Base-by-base conservation (phyloP, 257 asterid species). In the Scutellaria baicalensis region DNA sequence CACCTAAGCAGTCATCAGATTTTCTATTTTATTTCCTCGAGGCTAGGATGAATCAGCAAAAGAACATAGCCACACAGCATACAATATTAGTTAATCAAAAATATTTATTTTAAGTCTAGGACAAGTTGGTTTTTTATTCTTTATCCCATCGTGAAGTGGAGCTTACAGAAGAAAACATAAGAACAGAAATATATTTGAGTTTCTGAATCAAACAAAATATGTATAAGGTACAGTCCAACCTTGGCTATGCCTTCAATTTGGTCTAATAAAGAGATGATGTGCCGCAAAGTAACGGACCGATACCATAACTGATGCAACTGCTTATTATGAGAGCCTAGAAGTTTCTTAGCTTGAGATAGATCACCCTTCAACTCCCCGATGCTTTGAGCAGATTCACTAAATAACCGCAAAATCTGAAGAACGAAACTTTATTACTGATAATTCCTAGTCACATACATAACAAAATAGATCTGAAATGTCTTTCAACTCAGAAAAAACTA, bases 221-320 rank as follows among this genome's bases (percentile, higher is more conserved):
- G 58, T 61, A 59, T 27, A 68, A 59, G 63, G 73, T 74, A 68
- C 68, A 72, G 45, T 52, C 85, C 76, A 69, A 94, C 99, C 95
- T 89, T 91, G 71, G 99, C 92, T 81, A 94, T 89, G 87, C 93
- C 91, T 84, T 94, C 99, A 77, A 94, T 87, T 88, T 94, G 99
- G 84, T 94, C 98, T 80, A 94, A 80, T 74, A 94, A 80, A 55
- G 99, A 77, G 79, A 94, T 91, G 63, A 94, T 89, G 83, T 94
- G 99, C 77, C 97, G 88, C 89, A 94, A 75, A 20, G 99, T 94
- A 75, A 94, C 99, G 43, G 99, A 94, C 58, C 99, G 96, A 75
- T 92, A 94, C 93, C 95, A 94, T 73, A 94, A 79, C 84, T 94
- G 99, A 78, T 91, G 99, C 83, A 94, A 82, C 82, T 94, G 99